phyloP scores from a whole-genome alignment of 169 alveolate genomes.

The Eimeria nieschulzi region DNA sequence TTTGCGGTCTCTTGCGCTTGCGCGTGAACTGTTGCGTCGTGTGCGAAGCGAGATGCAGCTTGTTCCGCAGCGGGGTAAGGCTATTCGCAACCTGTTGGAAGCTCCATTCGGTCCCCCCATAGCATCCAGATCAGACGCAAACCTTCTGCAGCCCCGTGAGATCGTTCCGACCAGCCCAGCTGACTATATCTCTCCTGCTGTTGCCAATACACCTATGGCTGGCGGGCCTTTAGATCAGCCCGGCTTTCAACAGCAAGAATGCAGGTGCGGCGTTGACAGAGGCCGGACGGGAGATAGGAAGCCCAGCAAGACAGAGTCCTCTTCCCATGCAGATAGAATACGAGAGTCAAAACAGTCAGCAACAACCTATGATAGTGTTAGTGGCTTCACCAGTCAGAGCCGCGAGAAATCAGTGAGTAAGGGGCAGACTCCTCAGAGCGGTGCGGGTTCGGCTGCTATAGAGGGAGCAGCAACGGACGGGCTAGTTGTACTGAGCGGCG shows the following conservation, averaged over 20 bases:
- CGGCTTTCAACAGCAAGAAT: not conserved
- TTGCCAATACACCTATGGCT: not conserved
- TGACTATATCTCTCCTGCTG: not conserved
- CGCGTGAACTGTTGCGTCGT: not conserved
- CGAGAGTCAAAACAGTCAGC: not conserved
- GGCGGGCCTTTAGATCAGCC: not conserved
- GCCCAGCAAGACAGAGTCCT: not conserved
- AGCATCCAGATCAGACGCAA: not conserved
- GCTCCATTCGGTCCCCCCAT: not conserved
- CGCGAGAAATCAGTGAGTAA: not conserved
- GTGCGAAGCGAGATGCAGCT: conserved; percentile 4
- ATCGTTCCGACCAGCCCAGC: not conserved
- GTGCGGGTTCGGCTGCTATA: not conserved
- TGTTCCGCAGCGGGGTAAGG: not conserved
- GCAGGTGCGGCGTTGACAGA: not conserved
- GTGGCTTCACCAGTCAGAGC: not conserved
- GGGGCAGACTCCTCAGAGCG: not conserved
- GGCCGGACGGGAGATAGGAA: not conserved
- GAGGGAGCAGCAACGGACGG: not conserved
- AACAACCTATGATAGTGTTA: not conserved
- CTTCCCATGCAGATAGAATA: not conserved
- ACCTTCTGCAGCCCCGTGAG: not conserved
- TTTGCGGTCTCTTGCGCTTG: not conserved
- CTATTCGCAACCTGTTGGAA: not conserved
- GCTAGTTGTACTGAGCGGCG: not conserved